phyloP scores from a whole-genome alignment of 2,329 filamentous ascomycete species.

The Verticillium zaregamsianum region DNA sequence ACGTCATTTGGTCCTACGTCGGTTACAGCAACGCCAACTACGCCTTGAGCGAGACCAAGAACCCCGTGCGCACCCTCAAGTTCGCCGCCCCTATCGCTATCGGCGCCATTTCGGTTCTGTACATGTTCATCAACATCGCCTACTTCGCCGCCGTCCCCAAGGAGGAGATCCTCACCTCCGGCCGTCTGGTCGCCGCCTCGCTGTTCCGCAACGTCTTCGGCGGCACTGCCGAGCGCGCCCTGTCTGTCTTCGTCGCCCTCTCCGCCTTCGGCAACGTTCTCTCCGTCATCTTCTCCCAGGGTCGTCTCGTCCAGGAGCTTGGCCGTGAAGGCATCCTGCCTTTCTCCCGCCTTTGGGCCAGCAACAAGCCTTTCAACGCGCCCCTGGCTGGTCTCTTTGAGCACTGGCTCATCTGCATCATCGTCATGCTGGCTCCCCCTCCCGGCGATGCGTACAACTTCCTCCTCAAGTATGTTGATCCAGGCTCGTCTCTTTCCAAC shows the following conservation, averaged over 20 bases:
- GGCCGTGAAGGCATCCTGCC: constrained; percentile 64
- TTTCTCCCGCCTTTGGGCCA: constrained; percentile 58
- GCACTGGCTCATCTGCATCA: constrained; percentile 60
- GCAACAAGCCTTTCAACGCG: constrained; percentile 60
- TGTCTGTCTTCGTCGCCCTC: constrained; percentile 63
- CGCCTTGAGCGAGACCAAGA: constrained; percentile 59
- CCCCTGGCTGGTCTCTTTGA: constrained; percentile 57
- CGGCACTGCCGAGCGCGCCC: constrained; percentile 47
- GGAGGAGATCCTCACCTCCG: constrained; percentile 46
- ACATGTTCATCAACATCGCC: constrained; percentile 64
- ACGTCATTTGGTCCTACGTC: constrained; percentile 67
- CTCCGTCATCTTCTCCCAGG: constrained; percentile 65
- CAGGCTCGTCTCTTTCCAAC: background rate
- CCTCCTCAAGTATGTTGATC: constrained; percentile 44
- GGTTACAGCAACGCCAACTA: constrained; percentile 69
- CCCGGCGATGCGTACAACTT: constrained; percentile 66
- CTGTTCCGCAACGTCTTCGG: constrained; percentile 56
- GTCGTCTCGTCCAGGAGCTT: constrained; percentile 61
- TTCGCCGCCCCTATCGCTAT: constrained; percentile 61
- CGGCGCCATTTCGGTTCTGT: constrained; percentile 53
- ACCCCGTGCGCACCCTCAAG: constrained; percentile 61
- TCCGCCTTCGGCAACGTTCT: constrained; percentile 66
- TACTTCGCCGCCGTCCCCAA: constrained; percentile 59
- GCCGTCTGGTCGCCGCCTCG: constrained; percentile 48
- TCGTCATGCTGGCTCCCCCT: constrained; percentile 64